phyloP scores from a whole-genome alignment of 2,329 filamentous ascomycete genomes.

The Hymenotorrendiella dingleyae region DNA sequence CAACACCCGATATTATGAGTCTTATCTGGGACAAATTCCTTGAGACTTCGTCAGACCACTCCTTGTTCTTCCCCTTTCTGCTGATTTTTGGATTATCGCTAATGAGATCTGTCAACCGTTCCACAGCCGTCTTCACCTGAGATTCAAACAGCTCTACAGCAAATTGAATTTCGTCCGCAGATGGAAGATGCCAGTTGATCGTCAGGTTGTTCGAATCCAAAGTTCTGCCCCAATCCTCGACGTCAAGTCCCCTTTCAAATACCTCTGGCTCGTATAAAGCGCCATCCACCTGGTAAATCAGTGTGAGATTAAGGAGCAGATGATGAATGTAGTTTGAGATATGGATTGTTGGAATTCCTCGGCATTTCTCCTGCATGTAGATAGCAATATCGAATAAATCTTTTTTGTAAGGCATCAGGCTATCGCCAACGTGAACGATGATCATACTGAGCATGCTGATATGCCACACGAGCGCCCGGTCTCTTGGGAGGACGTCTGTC shows the following conservation, averaged over 20 bases:
- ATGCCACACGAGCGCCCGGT: slow-evolving; percentile 92
- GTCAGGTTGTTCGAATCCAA: slow-evolving; percentile 69
- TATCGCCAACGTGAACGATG: slow-evolving; percentile 88
- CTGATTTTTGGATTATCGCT: slow-evolving; percentile 76
- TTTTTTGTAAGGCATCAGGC: slow-evolving; percentile 81
- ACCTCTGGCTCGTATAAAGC: slow-evolving; percentile 78
- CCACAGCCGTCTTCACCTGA: slow-evolving; percentile 71
- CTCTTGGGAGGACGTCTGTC: slow-evolving; percentile 85
- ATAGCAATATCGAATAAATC: slow-evolving; percentile 86
- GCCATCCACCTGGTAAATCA: slow-evolving; percentile 89
- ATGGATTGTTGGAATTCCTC: slow-evolving; percentile 88
- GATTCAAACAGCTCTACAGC: slow-evolving; percentile 84
- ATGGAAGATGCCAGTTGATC: slow-evolving; percentile 87
- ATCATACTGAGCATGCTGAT: slow-evolving; percentile 97
- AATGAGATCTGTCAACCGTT: slow-evolving; percentile 72
- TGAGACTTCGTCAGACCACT: slow-evolving; percentile 97
- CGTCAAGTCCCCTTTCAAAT: slow-evolving; percentile 63
- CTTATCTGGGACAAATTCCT: slow-evolving; percentile 82
- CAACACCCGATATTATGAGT: slow-evolving; percentile 84
- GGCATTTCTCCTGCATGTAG: slow-evolving; percentile 95
- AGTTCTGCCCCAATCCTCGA: slow-evolving; percentile 79
- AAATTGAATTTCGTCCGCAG: slow-evolving; percentile 74
- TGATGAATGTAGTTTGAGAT: slow-evolving; percentile 98
- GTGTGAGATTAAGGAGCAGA: slow-evolving; percentile 85
- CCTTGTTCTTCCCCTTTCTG: slow-evolving; percentile 91